Evolutionary conservation across 805 yeast species (phyloP).

Genomic region (Myxozyma mucilagina): DNA sequence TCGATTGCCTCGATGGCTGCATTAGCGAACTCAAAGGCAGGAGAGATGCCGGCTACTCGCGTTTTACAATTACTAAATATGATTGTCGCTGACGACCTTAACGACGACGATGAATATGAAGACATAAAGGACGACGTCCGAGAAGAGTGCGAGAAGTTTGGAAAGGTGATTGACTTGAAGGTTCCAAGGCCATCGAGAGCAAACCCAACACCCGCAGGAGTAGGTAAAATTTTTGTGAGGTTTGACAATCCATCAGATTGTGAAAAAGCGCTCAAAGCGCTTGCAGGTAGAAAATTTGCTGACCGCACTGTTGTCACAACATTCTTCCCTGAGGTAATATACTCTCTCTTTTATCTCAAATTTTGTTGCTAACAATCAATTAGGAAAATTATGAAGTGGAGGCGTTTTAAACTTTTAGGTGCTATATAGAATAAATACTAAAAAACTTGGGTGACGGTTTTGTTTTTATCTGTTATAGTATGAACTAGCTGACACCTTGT

Average conservation of each 20-base stretch:
- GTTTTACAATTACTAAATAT: conserved; percentile 69
- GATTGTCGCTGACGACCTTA: conserved; percentile 63
- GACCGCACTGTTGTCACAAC: conserved; percentile 69
- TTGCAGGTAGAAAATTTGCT: conserved; percentile 67
- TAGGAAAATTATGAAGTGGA: conserved; percentile 46
- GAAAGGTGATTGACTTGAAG: conserved; percentile 53
- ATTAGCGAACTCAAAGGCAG: conserved; percentile 37
- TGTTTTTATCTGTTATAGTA: background rate
- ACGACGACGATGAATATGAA: conserved; percentile 50
- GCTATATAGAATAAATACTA: background rate
- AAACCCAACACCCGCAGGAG: conserved; percentile 53
- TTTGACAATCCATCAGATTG: conserved; percentile 58
- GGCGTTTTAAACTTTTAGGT: conserved; percentile 32
- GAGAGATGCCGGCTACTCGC: conserved; percentile 36
- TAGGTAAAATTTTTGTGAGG: conserved; percentile 72
- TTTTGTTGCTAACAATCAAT: background rate
- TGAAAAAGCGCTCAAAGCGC: conserved; percentile 51
- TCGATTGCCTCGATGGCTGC: conserved; percentile 34
- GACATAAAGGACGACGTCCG: conserved; percentile 56
- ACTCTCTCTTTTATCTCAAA: background rate
- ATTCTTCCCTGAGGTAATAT: conserved; percentile 51
- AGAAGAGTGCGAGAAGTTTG: conserved; percentile 52
- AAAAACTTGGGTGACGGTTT: background rate
- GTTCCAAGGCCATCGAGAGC: conserved; percentile 59
- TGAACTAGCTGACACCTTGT: background rate